Evolutionary conservation across 1,284 basidiomycete species (phyloP).

Genomic region (Irpex lacteus): DNA sequence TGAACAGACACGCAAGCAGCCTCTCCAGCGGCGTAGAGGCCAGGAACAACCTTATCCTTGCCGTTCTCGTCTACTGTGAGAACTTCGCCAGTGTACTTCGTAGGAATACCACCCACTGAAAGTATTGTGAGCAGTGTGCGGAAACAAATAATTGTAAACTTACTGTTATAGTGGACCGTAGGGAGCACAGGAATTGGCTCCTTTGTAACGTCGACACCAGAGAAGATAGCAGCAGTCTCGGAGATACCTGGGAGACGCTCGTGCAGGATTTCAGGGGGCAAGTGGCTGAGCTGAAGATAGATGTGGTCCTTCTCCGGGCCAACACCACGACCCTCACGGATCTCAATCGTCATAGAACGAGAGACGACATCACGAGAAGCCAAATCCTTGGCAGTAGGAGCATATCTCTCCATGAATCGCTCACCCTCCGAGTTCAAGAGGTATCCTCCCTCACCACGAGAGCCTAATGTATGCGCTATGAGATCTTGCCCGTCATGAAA

Average conservation of each 20-base stretch:
- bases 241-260: slow-evolving; percentile 99
- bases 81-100: slow-evolving; percentile 97
- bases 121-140: slow-evolving; percentile 18
- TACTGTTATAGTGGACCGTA: slow-evolving; percentile 95
- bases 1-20: slow-evolving; percentile 99
- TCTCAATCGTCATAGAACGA: slow-evolving; percentile 98
- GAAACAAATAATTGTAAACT: slow-evolving; percentile 26
- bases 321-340: slow-evolving; percentile 98
- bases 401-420: slow-evolving; percentile 99
- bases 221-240: slow-evolving; percentile 98
- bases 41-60: slow-evolving; percentile 94
- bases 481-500: not conserved
- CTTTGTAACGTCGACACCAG: slow-evolving; percentile 99
- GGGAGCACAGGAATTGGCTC: slow-evolving; percentile 98
- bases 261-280: slow-evolving; percentile 94
- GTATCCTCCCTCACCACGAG: slow-evolving; percentile 99
- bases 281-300: slow-evolving; percentile 95
- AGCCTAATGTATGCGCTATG: slow-evolving; percentile 51
- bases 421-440: slow-evolving; percentile 98
- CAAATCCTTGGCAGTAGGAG: slow-evolving; percentile 98
- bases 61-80: slow-evolving; percentile 82
- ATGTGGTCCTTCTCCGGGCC: slow-evolving; percentile 99
- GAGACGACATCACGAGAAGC: slow-evolving; percentile 99
- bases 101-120: slow-evolving; percentile 98
- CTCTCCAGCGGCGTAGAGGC: slow-evolving; percentile 98